Percentiles rank a stretch among this genome's conserved stretches.
Conservation (phyloP, 495 filamentous ascomycete species). For the Staphylotrichum longicolle region DNA sequence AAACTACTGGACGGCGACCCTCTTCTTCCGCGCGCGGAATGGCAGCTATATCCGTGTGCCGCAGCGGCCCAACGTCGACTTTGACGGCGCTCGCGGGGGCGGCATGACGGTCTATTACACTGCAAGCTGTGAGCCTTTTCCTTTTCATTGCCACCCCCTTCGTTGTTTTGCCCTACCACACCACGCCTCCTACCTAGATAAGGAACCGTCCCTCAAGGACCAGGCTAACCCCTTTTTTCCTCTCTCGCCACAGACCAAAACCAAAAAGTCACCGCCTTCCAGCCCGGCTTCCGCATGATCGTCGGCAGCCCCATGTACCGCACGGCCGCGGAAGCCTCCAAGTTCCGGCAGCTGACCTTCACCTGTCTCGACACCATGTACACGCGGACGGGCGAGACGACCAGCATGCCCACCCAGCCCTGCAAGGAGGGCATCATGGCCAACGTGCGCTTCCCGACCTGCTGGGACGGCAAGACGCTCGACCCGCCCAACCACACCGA, state of each 20-base stretch:
- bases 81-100: slow-evolving; percentile 31
- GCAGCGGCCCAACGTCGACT: slow-evolving; percentile 26
- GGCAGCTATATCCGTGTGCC: slow-evolving; percentile 41
- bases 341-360: slow-evolving; percentile 43
- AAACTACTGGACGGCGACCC: slow-evolving; percentile 47
- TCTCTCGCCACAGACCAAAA: slow-evolving; percentile 15
- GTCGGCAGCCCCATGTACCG: slow-evolving; percentile 58
- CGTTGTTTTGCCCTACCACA: too few relatives aligned
- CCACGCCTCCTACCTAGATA: too few relatives aligned
- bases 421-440: slow-evolving; percentile 44
- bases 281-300: slow-evolving; percentile 68
- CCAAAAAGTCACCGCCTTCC: slow-evolving; percentile 47
- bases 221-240: slow-evolving; percentile 24
- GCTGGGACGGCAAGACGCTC: slow-evolving; percentile 37
- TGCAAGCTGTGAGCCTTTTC: slow-evolving; percentile 13
- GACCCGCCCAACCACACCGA: slow-evolving; percentile 39
- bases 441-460: slow-evolving; percentile 40
- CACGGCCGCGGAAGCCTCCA: slow-evolving; percentile 34
- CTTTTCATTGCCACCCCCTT: too few relatives aligned
- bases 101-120: slow-evolving; percentile 50
- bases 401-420: slow-evolving; percentile 33
- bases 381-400: slow-evolving; percentile 37
- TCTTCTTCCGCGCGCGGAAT: slow-evolving; percentile 43
- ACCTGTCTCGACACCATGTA: slow-evolving; percentile 36
- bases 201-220: too few relatives aligned